These are phyloP conservation scores for Triticum urartu DNA, from an alignment of 176 grass and related monocot genomes.

Conservation along the genomic window DNA sequence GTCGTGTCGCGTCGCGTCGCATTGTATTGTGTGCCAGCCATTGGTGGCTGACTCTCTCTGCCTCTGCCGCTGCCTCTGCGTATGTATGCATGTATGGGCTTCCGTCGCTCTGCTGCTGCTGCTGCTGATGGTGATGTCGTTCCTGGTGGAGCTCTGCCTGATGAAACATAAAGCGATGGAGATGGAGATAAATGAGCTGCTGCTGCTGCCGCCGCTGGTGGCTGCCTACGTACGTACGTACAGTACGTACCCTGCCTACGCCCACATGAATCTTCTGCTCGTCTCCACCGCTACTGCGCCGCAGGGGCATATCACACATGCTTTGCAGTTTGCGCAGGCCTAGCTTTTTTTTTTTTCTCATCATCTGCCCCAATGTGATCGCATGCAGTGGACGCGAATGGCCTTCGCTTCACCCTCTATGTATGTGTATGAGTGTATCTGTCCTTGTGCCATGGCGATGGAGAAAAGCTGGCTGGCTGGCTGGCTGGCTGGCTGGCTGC, in stretches of 20 bases:
- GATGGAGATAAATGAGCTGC: slow-evolving; percentile 15
- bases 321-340: neutral
- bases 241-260: neutral
- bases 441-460: neutral
- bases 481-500: neutral
- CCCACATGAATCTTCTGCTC: slow-evolving; percentile 65
- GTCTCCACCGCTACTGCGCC: neutral
- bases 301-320: slow-evolving; percentile 5
- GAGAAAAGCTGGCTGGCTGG: slow-evolving; percentile 21
- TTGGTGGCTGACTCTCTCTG: neutral
- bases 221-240: neutral
- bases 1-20: neutral
- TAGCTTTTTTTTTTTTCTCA: neutral
- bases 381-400: neutral
- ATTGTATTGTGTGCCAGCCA: slow-evolving; percentile 41
- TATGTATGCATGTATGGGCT: neutral
- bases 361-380: neutral
- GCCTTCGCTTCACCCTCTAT: neutral
- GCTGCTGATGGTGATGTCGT: slow-evolving; percentile 3
- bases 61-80: too few relatives aligned
- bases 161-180: slow-evolving; percentile 18
- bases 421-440: neutral
- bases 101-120: neutral
- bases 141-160: neutral
- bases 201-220: neutral